Conservation (phyloP, 768 basidiomycete genomes). For the Trametes cubensis region DNA sequence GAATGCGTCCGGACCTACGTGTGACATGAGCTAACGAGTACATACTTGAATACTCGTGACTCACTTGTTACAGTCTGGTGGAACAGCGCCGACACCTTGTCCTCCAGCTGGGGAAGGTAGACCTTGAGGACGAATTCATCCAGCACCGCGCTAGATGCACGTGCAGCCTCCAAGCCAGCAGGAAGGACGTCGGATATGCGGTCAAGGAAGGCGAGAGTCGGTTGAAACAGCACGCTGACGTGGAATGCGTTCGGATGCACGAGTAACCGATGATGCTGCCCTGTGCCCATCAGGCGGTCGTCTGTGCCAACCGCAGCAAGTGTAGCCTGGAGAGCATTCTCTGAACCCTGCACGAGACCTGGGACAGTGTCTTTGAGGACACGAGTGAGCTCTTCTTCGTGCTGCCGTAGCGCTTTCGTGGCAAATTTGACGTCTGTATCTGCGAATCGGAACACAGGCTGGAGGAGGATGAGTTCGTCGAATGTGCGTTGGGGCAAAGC, state of each 20-base stretch:
- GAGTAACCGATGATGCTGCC: slow-evolving; percentile 82
- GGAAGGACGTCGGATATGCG: slow-evolving; percentile 74
- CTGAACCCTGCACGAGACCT: slow-evolving; percentile 79
- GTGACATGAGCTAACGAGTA: not conserved
- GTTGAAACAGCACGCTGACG: slow-evolving; percentile 92
- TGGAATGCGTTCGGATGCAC: slow-evolving; percentile 94
- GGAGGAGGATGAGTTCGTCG: not conserved
- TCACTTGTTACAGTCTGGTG: slow-evolving; percentile 81
- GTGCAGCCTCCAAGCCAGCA: slow-evolving; percentile 64
- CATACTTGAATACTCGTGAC: slow-evolving; percentile 11
- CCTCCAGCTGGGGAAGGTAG: slow-evolving; percentile 93
- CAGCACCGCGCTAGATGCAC: slow-evolving; percentile 70
- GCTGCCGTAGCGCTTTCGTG: slow-evolving; percentile 64
- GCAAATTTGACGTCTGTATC: slow-evolving; percentile 83
- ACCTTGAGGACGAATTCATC: slow-evolving; percentile 93
- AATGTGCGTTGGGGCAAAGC: not conserved
- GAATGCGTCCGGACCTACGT: slow-evolving; percentile 80
- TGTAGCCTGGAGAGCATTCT: slow-evolving; percentile 64
- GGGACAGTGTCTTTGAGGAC: slow-evolving; percentile 91
- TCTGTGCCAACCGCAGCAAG: slow-evolving; percentile 66
- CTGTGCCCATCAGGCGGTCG: slow-evolving; percentile 70
- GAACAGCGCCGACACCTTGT: slow-evolving; percentile 86
- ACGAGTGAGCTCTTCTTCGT: slow-evolving; percentile 84
- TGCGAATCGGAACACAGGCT: slow-evolving; percentile 89
- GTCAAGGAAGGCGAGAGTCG: slow-evolving; percentile 83